Conservation (phyloP, 192 early-diverging fungal species). For the Dimargaris xerosporica region DNA sequence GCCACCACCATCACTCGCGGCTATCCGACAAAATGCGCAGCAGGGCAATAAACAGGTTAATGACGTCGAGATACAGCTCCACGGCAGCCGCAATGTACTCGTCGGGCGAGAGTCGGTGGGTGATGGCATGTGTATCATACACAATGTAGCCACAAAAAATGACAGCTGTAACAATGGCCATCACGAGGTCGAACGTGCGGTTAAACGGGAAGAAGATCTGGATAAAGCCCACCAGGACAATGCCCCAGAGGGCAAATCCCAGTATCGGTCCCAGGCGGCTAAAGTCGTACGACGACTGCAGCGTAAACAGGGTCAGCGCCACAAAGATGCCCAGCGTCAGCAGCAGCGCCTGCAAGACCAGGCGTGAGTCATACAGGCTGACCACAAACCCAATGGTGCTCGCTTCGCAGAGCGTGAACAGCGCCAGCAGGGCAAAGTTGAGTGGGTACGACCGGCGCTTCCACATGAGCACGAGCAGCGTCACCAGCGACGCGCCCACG, state of each 20-base stretch:
- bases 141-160: slow-evolving; percentile 68
- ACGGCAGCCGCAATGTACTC: slow-evolving; percentile 51
- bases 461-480: slow-evolving; percentile 34
- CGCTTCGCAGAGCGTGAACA: slow-evolving; percentile 42
- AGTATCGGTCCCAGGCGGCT: slow-evolving; percentile 42
- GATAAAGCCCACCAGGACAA: slow-evolving; percentile 46
- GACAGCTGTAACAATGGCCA: slow-evolving; percentile 40
- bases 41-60: slow-evolving; percentile 63
- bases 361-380: slow-evolving; percentile 38
- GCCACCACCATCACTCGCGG: no score
- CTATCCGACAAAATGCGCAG: slow-evolving; percentile 39
- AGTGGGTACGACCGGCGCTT: slow-evolving; percentile 42
- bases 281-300: slow-evolving; percentile 63
- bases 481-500: slow-evolving; percentile 29
- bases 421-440: slow-evolving; percentile 41
- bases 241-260: slow-evolving; percentile 38
- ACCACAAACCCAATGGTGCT: slow-evolving; percentile 38
- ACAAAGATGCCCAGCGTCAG: slow-evolving; percentile 58
- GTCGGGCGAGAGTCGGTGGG: slow-evolving; percentile 52
- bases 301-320: slow-evolving; percentile 56
- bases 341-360: slow-evolving; percentile 61
- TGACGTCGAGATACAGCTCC: slow-evolving; percentile 55
- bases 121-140: slow-evolving; percentile 55
- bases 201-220: slow-evolving; percentile 58
- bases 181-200: slow-evolving; percentile 31